Base-by-base conservation (phyloP, 768 basidiomycete genomes). In the Russula abietina region DNA sequence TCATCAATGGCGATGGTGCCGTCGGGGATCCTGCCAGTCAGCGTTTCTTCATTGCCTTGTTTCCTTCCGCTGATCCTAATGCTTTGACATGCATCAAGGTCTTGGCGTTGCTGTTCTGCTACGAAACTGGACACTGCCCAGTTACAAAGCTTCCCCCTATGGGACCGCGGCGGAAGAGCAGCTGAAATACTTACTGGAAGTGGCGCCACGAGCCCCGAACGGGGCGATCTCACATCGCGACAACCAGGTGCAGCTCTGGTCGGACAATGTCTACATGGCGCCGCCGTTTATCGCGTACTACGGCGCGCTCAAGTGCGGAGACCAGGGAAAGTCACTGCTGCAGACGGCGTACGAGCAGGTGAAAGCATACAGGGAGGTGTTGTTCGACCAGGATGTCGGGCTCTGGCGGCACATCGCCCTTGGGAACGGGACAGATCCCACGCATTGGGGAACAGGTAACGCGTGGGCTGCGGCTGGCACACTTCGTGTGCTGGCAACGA, bases 391-490 rank as follows among this genome's bases (percentile, higher is more conserved):
- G 30, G 70, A 75, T 7, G 73, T 71, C 22, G 77, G 80, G 14
- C 72, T 86, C 5, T 86, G 84, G 84, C 75, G 75, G 67, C 87
- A 87, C 65, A 78, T 87, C 52, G 71, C 72, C 4, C 69, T 81
- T 2, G 85, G 85, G 0, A 64, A 69, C 19, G 75, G 70, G 65
- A 70, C 73, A 43, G 85, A 87, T 65, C 58, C 69, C 30, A 79
- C 77, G 0, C 81, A 83, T 67, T 86, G 84, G 85, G 79, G 78
- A 1, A 85, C 85, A 59, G 83, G 83, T 2, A 90, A 89, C 61
- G 86, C 77, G 0, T 90, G 88, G 89, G 88, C 86, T 0, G 85
- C 84, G 0, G 82, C 81, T 4, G 86, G 87, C 1, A 84, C 85
- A 78, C 72, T 83, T 22, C 79, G 87, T 3, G 84, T 89, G 2